Percentiles rank a stretch among this genome's conserved stretches.
Conservation (phyloP, 805 yeast species). For the Candida succiphila region DNA sequence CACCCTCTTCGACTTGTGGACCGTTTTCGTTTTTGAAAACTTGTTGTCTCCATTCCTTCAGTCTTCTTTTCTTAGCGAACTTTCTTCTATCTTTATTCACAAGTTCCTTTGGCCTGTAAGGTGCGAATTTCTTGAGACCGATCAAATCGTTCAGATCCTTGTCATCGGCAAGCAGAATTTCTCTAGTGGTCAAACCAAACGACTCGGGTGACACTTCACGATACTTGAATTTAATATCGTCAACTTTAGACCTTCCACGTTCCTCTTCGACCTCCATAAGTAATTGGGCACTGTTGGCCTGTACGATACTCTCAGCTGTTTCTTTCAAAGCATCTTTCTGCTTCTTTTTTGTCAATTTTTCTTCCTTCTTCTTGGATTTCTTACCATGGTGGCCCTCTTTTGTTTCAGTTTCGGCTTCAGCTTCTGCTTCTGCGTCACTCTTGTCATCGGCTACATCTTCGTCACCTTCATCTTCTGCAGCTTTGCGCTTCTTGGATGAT, state of each 20-base stretch:
- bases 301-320: constrained; percentile 72
- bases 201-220: constrained; percentile 94
- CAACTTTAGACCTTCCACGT: constrained; percentile 47
- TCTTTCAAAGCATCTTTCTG: constrained; percentile 52
- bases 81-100: constrained; percentile 73
- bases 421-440: constrained; percentile 14
- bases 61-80: constrained; percentile 69
- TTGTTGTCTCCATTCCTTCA: constrained; percentile 84
- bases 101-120: constrained; percentile 72
- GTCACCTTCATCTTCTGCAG: constrained; percentile 29
- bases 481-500: constrained; percentile 22
- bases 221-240: constrained; percentile 59
- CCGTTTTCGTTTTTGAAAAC: constrained; percentile 61
- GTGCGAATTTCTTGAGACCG: constrained; percentile 88
- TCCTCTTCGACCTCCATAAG: constrained; percentile 61
- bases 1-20: constrained; percentile 23
- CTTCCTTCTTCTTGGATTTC: constrained; percentile 45
- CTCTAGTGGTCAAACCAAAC: constrained; percentile 77
- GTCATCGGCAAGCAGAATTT: constrained; percentile 86
- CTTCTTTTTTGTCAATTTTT: constrained; percentile 46
- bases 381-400: constrained; percentile 27
- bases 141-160: constrained; percentile 72
- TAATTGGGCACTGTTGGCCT: constrained; percentile 54
- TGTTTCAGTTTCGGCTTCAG: constrained; percentile 13
- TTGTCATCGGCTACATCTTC: constrained; percentile 21